These are phyloP conservation scores for Neonectria magnoliae DNA, from an alignment of 2,329 filamentous ascomycete species.

Conservation along the genomic window DNA sequence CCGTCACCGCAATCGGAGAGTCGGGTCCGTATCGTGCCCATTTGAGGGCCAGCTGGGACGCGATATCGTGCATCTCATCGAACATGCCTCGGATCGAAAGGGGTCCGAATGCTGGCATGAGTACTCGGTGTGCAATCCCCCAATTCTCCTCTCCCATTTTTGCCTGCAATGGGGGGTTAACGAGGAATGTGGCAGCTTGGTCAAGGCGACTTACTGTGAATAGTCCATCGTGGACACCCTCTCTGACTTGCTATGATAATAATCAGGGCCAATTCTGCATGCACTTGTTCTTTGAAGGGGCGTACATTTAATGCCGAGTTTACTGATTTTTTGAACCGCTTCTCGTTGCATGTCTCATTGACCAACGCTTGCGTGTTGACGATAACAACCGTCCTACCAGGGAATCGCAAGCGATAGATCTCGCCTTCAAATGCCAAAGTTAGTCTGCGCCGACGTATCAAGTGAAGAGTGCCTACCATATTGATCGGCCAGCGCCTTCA, in stretches of 20 bases:
- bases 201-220: conserved; percentile 62
- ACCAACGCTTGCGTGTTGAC: conserved; percentile 65
- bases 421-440: conserved; percentile 17
- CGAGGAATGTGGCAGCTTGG: background rate
- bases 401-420: conserved; percentile 25
- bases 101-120: conserved; percentile 76
- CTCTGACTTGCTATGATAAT: conserved; percentile 59
- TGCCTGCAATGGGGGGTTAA: conserved; percentile 48
- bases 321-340: conserved; percentile 68
- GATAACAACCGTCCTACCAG: conserved; percentile 52
- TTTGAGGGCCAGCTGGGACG: conserved; percentile 71
- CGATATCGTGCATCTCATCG: conserved; percentile 73
- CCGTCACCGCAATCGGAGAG: conserved; percentile 65
- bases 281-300: background rate
- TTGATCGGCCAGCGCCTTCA: conserved; percentile 65
- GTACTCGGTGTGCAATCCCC: conserved; percentile 71
- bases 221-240: conserved; percentile 71
- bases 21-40: conserved; percentile 71
- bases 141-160: conserved; percentile 65
- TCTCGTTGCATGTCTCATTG: conserved; percentile 72
- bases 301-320: conserved; percentile 55
- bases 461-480: conserved; percentile 60
- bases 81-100: conserved; percentile 75
- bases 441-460: background rate
- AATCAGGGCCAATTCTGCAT: background rate